Percentiles rank a stretch among this genome's conserved stretches.
Evolutionary conservation across 345 rosid species (phyloP).

Genomic region (Salix purpurea): DNA sequence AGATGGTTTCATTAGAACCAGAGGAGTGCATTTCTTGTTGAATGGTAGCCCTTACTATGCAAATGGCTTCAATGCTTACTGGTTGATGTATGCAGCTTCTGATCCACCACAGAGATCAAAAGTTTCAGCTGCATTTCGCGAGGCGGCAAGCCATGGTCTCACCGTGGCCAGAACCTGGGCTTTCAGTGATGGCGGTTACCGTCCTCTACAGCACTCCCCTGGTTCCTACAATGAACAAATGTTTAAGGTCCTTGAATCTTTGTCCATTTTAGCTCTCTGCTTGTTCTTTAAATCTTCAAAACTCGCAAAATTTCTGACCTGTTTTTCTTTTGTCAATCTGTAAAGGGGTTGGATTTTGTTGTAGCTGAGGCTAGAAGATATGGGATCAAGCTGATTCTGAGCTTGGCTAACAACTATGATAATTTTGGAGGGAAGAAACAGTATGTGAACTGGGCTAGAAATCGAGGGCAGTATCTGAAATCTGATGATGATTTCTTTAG

Average conservation of each 20-base stretch:
- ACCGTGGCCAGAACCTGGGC: conserved; percentile 35
- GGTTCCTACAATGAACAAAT: conserved; percentile 26
- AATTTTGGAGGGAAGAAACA: conserved; percentile 34
- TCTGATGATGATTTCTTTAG: conserved; percentile 34
- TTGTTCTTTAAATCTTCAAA: not conserved
- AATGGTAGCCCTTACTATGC: conserved; percentile 29
- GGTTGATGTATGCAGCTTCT: conserved; percentile 29
- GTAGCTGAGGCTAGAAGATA: conserved; percentile 31
- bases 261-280: not conserved
- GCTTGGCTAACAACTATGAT: conserved; percentile 32
- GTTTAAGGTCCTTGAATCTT: conserved; percentile 20
- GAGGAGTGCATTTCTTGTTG: conserved; percentile 28
- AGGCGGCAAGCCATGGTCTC: conserved; percentile 27
- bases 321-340: not conserved
- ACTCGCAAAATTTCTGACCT: not conserved
- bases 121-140: conserved; percentile 24
- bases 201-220: conserved; percentile 30
- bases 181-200: conserved; percentile 31
- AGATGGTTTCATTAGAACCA: conserved; percentile 19
- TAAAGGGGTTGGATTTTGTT: conserved; percentile 32
- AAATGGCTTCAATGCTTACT: conserved; percentile 34
- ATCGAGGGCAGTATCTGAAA: conserved; percentile 14
- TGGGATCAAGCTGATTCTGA: conserved; percentile 26
- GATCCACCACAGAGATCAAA: conserved; percentile 29
- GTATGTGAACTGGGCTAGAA: conserved; percentile 29